Evolutionary conservation across 2,329 filamentous ascomycete species (phyloP).

Genomic region (Myriosclerotinia curreyana): DNA sequence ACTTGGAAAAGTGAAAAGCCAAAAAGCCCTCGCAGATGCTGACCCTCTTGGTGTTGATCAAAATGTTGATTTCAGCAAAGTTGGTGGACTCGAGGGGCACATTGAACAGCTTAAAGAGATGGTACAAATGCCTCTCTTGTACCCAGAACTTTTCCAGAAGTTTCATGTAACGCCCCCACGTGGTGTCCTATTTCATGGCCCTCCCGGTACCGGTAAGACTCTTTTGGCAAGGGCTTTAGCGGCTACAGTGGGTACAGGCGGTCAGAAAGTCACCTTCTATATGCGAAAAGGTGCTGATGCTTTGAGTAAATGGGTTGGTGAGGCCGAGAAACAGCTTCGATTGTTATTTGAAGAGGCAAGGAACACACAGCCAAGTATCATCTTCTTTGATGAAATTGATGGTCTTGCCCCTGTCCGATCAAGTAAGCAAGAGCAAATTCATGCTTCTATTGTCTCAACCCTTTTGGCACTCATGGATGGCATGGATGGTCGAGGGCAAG

Average conservation of each 20-base stretch:
- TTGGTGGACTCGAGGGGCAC: slow-evolving; percentile 87
- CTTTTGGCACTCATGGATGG: slow-evolving; percentile 94
- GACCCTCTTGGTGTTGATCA: slow-evolving; percentile 92
- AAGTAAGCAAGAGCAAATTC: slow-evolving; percentile 98
- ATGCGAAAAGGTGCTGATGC: slow-evolving; percentile 99
- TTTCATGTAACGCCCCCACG: slow-evolving; percentile 93
- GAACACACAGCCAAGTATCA: slow-evolving; percentile 95
- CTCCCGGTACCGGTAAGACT: slow-evolving; percentile 92
- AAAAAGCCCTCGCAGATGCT: slow-evolving; percentile 85
- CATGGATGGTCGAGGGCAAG: slow-evolving; percentile 96
- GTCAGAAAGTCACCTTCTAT: slow-evolving; percentile 96
- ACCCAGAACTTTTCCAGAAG: slow-evolving; percentile 87
- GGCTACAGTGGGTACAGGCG: slow-evolving; percentile 83
- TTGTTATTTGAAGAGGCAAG: slow-evolving; percentile 93
- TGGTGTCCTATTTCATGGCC: slow-evolving; percentile 94
- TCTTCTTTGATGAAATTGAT: slow-evolving; percentile 99
- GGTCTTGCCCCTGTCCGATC: slow-evolving; percentile 92
- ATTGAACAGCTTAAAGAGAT: slow-evolving; percentile 99
- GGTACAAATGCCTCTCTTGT: slow-evolving; percentile 90
- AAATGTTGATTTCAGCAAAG: slow-evolving; percentile 89
- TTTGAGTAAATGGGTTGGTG: slow-evolving; percentile 97
- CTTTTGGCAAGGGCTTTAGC: slow-evolving; percentile 90
- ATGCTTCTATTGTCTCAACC: slow-evolving; percentile 94
- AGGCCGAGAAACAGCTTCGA: slow-evolving; percentile 91
- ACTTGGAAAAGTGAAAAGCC: slow-evolving; percentile 90